A percentile compares a stretch with the other conserved stretches of the same genome.
phyloP scores from a whole-genome alignment of 768 basidiomycete genomes.

The Tricholoma hemisulphureum region DNA sequence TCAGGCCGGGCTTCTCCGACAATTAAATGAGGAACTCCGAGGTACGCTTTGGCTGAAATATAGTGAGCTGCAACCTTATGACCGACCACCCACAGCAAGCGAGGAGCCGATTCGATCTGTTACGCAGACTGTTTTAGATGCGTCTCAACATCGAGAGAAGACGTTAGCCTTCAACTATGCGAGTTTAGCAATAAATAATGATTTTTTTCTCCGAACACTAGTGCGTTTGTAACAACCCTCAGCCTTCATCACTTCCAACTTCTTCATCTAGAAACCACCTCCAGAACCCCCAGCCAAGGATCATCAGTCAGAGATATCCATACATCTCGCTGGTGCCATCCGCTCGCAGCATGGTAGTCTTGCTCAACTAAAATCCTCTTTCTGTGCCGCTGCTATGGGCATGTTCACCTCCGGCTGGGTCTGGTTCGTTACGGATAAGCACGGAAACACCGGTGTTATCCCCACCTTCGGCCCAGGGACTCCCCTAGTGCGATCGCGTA shows the following conservation, averaged over 20 bases:
- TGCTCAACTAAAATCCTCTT: constrained; percentile 66
- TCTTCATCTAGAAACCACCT: constrained; percentile 39
- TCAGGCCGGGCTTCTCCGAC: constrained; percentile 77
- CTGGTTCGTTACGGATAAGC: constrained; percentile 79
- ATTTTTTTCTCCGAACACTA: constrained; percentile 86
- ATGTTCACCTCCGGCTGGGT: constrained; percentile 80
- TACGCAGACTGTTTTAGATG: constrained; percentile 68
- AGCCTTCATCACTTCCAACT: constrained; percentile 7
- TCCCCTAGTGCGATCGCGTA: constrained; percentile 68
- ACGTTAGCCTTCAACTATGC: constrained; percentile 88
- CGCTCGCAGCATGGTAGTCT: constrained; percentile 58
- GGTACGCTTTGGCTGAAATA: constrained; percentile 42
- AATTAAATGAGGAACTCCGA: constrained; percentile 71
- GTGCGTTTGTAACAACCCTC: constrained; percentile 47
- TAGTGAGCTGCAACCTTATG: constrained; percentile 1
- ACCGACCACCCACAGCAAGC: constrained; percentile 44
- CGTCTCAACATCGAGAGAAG: constrained; percentile 55
- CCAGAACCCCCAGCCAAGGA: constrained; percentile 29
- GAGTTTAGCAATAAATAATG: constrained; percentile 89
- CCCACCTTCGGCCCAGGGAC: constrained; percentile 91
- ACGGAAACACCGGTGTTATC: constrained; percentile 62
- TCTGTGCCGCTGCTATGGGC: constrained; percentile 74
- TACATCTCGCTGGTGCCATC: constrained; percentile 34
- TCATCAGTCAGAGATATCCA: constrained; percentile 40
- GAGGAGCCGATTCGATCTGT: constrained; percentile 56